Evolutionary conservation across 1,139 yeast genomes (phyloP), one percentile per base, ranked within the genome.

Genomic region (Suhomyces taliae): DNA sequence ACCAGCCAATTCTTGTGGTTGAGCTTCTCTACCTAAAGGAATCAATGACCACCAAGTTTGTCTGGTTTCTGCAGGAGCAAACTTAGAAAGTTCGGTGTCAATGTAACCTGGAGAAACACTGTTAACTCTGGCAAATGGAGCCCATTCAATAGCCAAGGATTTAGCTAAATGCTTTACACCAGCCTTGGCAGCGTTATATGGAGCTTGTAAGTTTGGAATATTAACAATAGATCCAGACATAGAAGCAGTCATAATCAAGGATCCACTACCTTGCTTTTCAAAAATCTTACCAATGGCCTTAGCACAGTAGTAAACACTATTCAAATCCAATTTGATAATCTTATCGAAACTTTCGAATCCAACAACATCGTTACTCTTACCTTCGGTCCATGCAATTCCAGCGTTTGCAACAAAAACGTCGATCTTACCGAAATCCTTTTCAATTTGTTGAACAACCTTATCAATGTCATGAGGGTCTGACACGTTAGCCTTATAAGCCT

Each of bases 391-490:
- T 29, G 95, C 88, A 38, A 88, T 82, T 52, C 97, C 97, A 26
- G 97, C 97, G 65, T 90, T 90, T 60, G 96, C 95, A 29, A 90
- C 95, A 62, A 89, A 85, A 31, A 87, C 77, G 62, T 90, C 97
- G 57, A 90, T 84, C 51, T 83, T 81, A 36, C 83, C 83, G 64
- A 90, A 90, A 61, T 89, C 96, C 55, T 72, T 58, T 56, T 76
- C 82, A 52, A 85, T 86, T 60, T 80, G 79, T 34, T 65, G 64
- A 46, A 89, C 76, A 7, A 83, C 80, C 27, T 61, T 58, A 57
- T 80, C 82, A 33, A 88, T 95, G 8, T 75, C 76, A 12, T 76
- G 78, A 35, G 82, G 68, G 53, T 81, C 81, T 27, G 86, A 75
- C 45, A 90, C 77, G 43, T 84, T 80, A 59, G 88, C 86, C 66